A percentile compares a stretch with the other conserved stretches of the same genome.
Evolutionary conservation across 371 early-diverging fungal species (phyloP).

Genomic region (Zancudomyces culisetae): DNA sequence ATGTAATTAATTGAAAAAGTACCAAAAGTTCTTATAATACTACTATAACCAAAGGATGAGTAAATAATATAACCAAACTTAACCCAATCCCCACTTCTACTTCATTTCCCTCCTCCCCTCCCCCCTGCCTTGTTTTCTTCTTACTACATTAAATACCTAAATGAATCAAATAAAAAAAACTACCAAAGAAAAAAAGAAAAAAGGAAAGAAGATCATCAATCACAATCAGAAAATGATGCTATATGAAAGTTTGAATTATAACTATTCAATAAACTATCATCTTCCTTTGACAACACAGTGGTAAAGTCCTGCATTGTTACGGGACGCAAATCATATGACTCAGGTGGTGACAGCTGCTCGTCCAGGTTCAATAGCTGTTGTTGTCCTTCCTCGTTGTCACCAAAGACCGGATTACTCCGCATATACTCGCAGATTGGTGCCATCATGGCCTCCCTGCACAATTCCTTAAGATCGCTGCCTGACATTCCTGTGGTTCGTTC

Average conservation of each 20-base stretch:
- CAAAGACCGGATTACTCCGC: constrained; percentile 17
- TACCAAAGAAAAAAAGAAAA: not conserved
- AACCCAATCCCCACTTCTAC: no score
- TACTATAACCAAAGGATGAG: no score
- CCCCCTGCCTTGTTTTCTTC: no score
- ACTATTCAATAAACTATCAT: not conserved
- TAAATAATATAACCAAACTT: no score
- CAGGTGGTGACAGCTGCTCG: not conserved
- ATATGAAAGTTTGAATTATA: not conserved
- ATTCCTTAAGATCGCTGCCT: constrained; percentile 89
- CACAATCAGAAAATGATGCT: no score
- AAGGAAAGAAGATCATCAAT: not conserved
- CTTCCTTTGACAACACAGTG: not conserved
- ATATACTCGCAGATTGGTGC: constrained; percentile 82
- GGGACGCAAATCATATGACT: not conserved
- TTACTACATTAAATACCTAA: no score
- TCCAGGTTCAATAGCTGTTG: not conserved
- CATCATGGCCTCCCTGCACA: constrained; percentile 91
- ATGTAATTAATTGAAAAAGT: no score
- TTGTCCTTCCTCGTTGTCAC: no score
- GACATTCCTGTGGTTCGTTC: constrained; percentile 66
- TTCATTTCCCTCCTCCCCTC: no score
- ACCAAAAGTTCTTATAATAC: no score
- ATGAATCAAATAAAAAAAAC: not conserved
- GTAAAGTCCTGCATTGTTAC: not conserved